phyloP scores from a whole-genome alignment of 2,329 filamentous ascomycete species.

The Scorias spongiosa region DNA sequence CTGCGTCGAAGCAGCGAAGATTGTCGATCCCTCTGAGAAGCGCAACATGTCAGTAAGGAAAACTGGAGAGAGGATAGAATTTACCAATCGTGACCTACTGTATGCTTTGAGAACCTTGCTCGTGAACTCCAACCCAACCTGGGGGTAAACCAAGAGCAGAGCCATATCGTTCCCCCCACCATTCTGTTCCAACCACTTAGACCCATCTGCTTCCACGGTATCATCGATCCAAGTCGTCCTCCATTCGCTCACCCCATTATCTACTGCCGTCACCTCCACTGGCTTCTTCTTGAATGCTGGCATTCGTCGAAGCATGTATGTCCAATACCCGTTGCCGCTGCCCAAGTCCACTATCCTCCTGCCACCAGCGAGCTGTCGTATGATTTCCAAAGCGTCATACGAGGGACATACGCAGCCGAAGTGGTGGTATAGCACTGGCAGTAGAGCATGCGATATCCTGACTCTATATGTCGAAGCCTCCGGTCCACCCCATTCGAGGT shows the following conservation, averaged over 20 bases:
- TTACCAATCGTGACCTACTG: slow-evolving; percentile 12
- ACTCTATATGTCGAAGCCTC: slow-evolving; percentile 36
- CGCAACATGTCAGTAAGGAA: neutral
- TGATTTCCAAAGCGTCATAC: slow-evolving; percentile 47
- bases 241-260: slow-evolving; percentile 54
- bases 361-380: slow-evolving; percentile 39
- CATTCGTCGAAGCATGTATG: slow-evolving; percentile 50
- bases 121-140: slow-evolving; percentile 54
- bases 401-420: slow-evolving; percentile 59
- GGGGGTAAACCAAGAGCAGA: slow-evolving; percentile 57
- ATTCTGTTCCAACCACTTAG: slow-evolving; percentile 39
- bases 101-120: slow-evolving; percentile 45
- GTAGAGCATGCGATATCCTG: slow-evolving; percentile 48
- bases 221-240: slow-evolving; percentile 54
- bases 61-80: neutral
- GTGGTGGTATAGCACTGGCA: slow-evolving; percentile 64
- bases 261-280: slow-evolving; percentile 41
- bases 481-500: slow-evolving; percentile 52
- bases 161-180: slow-evolving; percentile 40
- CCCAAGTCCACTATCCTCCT: slow-evolving; percentile 50
- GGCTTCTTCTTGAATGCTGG: slow-evolving; percentile 20
- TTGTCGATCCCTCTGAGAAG: slow-evolving; percentile 36
- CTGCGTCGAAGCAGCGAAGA: slow-evolving; percentile 61
- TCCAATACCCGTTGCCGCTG: slow-evolving; percentile 63
- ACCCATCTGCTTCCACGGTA: slow-evolving; percentile 47